Evolutionary conservation across 2,329 filamentous ascomycete genomes (phyloP).

Genomic region (Pestalotiopsis sp.): DNA sequence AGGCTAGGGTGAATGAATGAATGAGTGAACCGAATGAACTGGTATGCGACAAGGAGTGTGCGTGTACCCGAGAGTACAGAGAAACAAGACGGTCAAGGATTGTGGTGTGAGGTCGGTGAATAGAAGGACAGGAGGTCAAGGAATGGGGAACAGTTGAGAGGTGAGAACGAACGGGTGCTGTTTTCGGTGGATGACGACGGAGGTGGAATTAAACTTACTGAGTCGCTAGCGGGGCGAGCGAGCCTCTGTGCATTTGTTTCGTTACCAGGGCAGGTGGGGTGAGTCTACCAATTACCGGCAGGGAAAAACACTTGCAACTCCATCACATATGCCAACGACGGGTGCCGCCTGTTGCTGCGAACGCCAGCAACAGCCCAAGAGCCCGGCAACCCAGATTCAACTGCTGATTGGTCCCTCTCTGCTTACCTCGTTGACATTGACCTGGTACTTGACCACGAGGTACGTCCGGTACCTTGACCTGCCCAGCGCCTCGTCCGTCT

Average conservation of each 20-base stretch:
- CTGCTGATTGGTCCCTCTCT: not conserved
- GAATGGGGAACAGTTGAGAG: constrained; percentile 1
- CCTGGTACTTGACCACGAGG: not conserved
- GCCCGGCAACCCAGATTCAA: not conserved
- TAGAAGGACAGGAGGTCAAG: not conserved
- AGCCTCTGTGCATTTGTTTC: not conserved
- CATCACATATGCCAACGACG: not conserved
- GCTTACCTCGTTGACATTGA: not conserved
- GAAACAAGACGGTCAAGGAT: constrained; percentile 13
- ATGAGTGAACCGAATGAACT: constrained; percentile 3
- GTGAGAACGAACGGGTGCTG: constrained; percentile 4
- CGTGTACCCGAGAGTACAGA: constrained; percentile 12
- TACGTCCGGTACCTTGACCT: not conserved
- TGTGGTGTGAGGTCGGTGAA: constrained; percentile 1
- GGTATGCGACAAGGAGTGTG: not conserved
- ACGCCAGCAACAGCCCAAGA: not conserved
- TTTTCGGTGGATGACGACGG: not conserved
- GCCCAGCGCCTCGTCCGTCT: not conserved
- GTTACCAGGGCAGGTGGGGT: constrained; percentile 1
- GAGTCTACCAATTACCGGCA: not conserved
- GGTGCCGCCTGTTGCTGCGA: not conserved
- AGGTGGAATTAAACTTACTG: constrained; percentile 9
- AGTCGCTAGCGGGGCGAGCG: constrained; percentile 1
- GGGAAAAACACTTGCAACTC: not conserved
- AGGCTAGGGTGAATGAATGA: not conserved